These are phyloP conservation scores for Pseudoturritis turrita DNA, from an alignment of 345 rosid genomes.

Conservation along the genomic window DNA sequence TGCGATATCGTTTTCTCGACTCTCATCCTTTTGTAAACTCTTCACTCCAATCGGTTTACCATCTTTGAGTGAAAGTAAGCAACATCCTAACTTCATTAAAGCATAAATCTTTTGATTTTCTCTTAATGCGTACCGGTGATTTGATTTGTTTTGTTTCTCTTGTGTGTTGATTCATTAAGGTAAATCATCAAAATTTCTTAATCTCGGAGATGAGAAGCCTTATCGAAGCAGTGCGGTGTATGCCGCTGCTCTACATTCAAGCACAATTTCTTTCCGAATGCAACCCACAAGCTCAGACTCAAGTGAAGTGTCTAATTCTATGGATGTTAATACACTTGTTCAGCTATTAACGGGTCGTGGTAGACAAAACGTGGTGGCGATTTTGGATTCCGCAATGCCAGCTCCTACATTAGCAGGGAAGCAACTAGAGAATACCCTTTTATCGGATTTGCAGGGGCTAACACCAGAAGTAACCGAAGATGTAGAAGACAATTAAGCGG, in stretches of 20 bases:
- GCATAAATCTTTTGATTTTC: neutral
- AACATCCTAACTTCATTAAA: neutral
- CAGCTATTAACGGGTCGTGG: slow-evolving; percentile 60
- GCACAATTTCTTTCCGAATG: slow-evolving; percentile 69
- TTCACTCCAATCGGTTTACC: slow-evolving; percentile 87
- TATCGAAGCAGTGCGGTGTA: slow-evolving; percentile 79
- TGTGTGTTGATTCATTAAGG: slow-evolving; percentile 35
- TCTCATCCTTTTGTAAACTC: slow-evolving; percentile 63
- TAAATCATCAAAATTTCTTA: slow-evolving; percentile 55
- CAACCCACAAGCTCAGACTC: slow-evolving; percentile 50
- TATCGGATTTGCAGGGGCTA: slow-evolving; percentile 49
- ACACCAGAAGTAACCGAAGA: slow-evolving; percentile 63
- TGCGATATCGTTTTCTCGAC: slow-evolving; percentile 72
- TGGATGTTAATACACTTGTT: slow-evolving; percentile 53
- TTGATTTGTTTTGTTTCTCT: neutral
- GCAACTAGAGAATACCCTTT: slow-evolving; percentile 39
- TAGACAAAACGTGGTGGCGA: slow-evolving; percentile 64
- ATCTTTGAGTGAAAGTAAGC: slow-evolving; percentile 59
- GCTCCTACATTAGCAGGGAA: slow-evolving; percentile 55
- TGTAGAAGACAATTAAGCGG: slow-evolving; percentile 58
- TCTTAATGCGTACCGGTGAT: neutral
- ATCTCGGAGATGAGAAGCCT: slow-evolving; percentile 62
- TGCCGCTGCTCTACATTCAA: slow-evolving; percentile 80
- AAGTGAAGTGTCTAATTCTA: slow-evolving; percentile 42
- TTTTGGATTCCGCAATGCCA: slow-evolving; percentile 78